Base-by-base conservation (phyloP, 108 stramenopile genomes). In the Mayamaea pseudoterrestris region DNA sequence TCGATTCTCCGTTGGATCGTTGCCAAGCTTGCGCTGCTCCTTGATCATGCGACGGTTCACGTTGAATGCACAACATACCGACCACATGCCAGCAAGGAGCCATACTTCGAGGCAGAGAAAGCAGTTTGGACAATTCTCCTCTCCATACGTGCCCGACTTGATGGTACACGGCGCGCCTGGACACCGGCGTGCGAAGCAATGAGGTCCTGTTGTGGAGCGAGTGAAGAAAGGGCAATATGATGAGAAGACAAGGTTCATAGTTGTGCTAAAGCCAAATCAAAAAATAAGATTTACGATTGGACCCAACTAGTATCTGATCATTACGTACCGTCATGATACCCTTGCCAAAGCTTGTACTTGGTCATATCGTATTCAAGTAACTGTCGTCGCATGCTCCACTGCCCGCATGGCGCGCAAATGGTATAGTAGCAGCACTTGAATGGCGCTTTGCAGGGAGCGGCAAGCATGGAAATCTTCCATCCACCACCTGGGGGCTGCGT, bases 271-370 rank as follows among this genome's bases (percentile, higher is more conserved):
- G n/a, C n/a, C n/a, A n/a, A n/a, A n/a, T n/a, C n/a, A n/a, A n/a
- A n/a, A n/a, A n/a, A n/a, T n/a, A n/a, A n/a, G n/a, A n/a, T n/a
- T n/a, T n/a, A n/a, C n/a, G n/a, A n/a, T n/a, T n/a, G n/a, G n/a
- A n/a, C n/a, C n/a, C n/a, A n/a, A n/a, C n/a, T n/a, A n/a, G n/a
- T n/a, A n/a, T n/a, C n/a, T n/a, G n/a, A n/a, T n/a, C n/a, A n/a
- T n/a, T n/a, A n/a, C n/a, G n/a, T n/a, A n/a, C n/a, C 50, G 25
- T 51, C 50, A 23, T 51, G 50, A 21, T 35, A 14, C 18, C 61
- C 68, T 42, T 78, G 77, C 77, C 77, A 78, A 2, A 78, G 54
- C 47, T 68, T 70, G 63, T 78, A 78, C 30, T 62, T 57, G 41
- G 52, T 68, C 77, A 78, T 78, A 30, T 78, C 77, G 23, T 69